A percentile compares a stretch with the other conserved stretches of the same genome.
phyloP scores from a whole-genome alignment of 2,329 filamentous ascomycete species.

The Colletotrichum higginsianum region DNA sequence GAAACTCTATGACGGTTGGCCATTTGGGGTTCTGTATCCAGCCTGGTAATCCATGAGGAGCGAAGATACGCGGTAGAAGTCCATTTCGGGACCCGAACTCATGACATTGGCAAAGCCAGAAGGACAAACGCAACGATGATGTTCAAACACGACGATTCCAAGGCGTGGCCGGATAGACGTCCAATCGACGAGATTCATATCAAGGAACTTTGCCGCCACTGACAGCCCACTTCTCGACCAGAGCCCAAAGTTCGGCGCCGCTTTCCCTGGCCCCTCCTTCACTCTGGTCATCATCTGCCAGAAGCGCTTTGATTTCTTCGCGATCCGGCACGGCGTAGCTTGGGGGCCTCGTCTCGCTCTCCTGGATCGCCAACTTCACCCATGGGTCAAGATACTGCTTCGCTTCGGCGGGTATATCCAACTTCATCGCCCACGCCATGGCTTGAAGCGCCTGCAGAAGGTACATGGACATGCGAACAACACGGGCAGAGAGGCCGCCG shows the following conservation, averaged over 20 bases:
- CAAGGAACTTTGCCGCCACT: not conserved
- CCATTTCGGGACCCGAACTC: not conserved
- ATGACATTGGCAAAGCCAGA: too few species aligned
- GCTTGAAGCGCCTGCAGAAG: conserved; percentile 35
- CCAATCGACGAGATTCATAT: not conserved
- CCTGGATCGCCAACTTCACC: conserved; percentile 33
- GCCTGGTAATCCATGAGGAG: too few species aligned
- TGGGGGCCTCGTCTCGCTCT: conserved; percentile 36
- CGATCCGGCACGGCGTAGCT: conserved; percentile 32
- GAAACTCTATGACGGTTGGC: too few species aligned
- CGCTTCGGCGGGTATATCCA: conserved; percentile 25
- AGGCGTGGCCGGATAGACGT: not conserved
- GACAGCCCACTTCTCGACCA: conserved; percentile 37
- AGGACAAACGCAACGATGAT: not conserved
- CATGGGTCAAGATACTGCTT: conserved; percentile 33
- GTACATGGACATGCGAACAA: conserved; percentile 39
- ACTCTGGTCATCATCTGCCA: conserved; percentile 17
- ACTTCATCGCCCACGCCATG: conserved; percentile 41
- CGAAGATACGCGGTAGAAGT: too few species aligned
- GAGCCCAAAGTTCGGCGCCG: conserved; percentile 36
- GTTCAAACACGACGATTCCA: not conserved
- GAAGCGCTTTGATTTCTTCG: conserved; percentile 31
- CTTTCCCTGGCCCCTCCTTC: conserved; percentile 13
- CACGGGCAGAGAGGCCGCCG: conserved; percentile 36
- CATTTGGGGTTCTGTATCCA: too few species aligned